Conservation (phyloP, 768 basidiomycete species). For the Tubosaeta brunneosetosa region DNA sequence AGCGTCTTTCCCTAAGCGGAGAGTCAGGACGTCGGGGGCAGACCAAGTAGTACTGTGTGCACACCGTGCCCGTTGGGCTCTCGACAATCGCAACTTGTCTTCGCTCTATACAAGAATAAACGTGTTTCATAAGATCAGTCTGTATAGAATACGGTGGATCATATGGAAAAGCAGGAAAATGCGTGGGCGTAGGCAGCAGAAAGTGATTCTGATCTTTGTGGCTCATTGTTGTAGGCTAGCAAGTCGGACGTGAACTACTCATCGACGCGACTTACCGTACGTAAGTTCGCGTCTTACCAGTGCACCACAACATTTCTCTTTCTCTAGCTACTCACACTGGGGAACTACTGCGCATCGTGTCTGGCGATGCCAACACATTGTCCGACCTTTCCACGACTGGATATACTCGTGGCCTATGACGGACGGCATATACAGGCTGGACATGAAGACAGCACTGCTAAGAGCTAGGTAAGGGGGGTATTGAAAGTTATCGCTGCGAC, state of each 20-base stretch:
- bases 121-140: conserved; percentile 78
- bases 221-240: conserved; percentile 12
- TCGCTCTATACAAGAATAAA: conserved; percentile 77
- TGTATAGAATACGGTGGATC: conserved; percentile 82
- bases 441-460: too few species aligned
- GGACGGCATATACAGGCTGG: not conserved
- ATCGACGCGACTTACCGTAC: not conserved
- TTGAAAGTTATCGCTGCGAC: too few species aligned
- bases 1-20: conserved; percentile 77
- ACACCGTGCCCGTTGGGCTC: conserved; percentile 85
- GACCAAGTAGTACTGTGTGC: conserved; percentile 13
- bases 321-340: not conserved
- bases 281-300: not conserved
- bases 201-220: conserved; percentile 16
- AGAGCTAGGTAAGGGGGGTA: too few species aligned
- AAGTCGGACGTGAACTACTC: too few species aligned
- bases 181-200: conserved; percentile 54
- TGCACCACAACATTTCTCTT: not conserved
- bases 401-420: not conserved
- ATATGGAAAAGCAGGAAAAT: conserved; percentile 82
- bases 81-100: conserved; percentile 77
- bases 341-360: not conserved
- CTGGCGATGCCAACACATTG: not conserved
- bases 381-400: not conserved
- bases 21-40: not conserved